phyloP scores from a whole-genome alignment of 495 filamentous ascomycete species.

The Xylaria scruposa region DNA sequence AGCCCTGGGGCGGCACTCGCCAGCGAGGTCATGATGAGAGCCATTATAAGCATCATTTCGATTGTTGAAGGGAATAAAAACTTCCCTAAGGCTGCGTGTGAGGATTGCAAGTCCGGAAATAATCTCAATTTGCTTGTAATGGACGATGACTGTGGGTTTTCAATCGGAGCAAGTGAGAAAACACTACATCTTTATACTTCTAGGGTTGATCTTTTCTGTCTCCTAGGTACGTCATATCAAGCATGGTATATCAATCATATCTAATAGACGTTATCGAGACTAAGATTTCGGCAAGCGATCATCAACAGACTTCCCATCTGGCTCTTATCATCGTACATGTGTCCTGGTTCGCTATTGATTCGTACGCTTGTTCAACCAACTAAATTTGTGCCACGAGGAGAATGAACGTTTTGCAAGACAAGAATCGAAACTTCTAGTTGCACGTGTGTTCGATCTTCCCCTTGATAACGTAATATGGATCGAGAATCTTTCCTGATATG shows the following conservation, averaged over 20 bases:
- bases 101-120: not conserved
- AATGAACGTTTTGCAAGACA: conserved; percentile 2
- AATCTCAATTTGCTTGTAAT: not conserved
- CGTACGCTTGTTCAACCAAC: not conserved
- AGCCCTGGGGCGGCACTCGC: not conserved
- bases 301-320: not conserved
- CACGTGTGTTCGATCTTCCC: not conserved
- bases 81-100: not conserved
- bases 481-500: not conserved
- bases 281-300: too few species aligned
- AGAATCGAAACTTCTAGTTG: not conserved
- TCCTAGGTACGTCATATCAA: not conserved
- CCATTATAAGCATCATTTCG: conserved; percentile 12
- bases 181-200: not conserved
- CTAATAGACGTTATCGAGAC: not conserved
- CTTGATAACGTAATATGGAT: not conserved
- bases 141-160: not conserved
- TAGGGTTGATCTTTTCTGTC: too few species aligned
- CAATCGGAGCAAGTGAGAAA: not conserved
- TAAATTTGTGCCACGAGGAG: not conserved
- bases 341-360: not conserved
- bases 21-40: conserved; percentile 9
- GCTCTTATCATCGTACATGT: not conserved
- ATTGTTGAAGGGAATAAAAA: not conserved
- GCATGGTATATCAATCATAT: too few species aligned